These are phyloP conservation scores for Capsaspora owczarzaki DNA, from an alignment of 78 protist genomes.

Conservation along the genomic window DNA sequence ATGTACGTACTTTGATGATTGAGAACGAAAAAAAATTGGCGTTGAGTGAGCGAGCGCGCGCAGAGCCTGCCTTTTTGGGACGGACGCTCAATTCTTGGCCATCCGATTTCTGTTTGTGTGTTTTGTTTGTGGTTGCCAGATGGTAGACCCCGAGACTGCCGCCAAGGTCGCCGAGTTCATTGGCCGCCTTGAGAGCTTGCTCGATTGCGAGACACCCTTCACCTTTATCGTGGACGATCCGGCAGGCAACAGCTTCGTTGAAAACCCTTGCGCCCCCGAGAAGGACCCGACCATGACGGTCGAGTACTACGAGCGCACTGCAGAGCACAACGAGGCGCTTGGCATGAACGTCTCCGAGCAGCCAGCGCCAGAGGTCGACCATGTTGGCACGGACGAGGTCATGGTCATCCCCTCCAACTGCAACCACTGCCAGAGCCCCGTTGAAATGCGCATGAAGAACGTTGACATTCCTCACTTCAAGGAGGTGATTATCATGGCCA, in stretches of 20 bases:
- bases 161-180: slow-evolving; percentile 31
- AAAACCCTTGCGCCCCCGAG: slow-evolving; percentile 24
- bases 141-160: slow-evolving; percentile 49
- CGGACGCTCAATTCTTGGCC: too few relatives aligned
- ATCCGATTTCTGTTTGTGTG: too few relatives aligned
- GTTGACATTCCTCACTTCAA: not conserved
- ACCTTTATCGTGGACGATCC: slow-evolving; percentile 73
- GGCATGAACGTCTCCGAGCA: slow-evolving; percentile 22
- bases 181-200: not conserved
- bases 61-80: too few relatives aligned
- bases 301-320: slow-evolving; percentile 36
- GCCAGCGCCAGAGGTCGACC: not conserved
- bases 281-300: slow-evolving; percentile 30
- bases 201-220: slow-evolving; percentile 39
- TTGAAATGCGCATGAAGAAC: not conserved
- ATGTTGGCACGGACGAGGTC: not conserved
- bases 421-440: not conserved
- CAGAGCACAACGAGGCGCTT: slow-evolving; percentile 38
- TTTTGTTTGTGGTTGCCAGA: too few relatives aligned
- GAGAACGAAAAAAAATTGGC: not conserved
- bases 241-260: slow-evolving; percentile 76
- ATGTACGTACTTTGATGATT: not conserved
- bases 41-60: not conserved
- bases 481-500: slow-evolving; percentile 71
- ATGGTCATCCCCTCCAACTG: not conserved